Conservation (phyloP, 345 rosid genomes). For the Moricandia moricandioides region DNA sequence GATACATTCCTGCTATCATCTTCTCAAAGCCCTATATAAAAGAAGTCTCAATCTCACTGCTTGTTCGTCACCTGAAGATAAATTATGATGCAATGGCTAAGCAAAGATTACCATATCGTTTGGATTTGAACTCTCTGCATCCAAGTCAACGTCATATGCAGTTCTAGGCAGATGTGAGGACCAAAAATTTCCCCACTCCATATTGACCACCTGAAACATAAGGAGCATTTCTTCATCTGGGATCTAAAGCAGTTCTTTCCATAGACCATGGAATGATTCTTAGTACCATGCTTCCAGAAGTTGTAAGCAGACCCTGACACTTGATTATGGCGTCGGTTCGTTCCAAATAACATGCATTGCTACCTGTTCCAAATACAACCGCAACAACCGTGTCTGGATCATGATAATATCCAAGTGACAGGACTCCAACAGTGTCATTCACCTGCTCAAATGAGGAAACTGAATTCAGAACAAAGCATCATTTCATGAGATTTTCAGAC, state of each 20-base stretch:
- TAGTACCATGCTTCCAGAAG: slow-evolving; percentile 93
- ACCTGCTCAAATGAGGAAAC: slow-evolving; percentile 47
- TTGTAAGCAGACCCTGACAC: slow-evolving; percentile 80
- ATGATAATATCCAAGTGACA: slow-evolving; percentile 86
- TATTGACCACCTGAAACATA: slow-evolving; percentile 71
- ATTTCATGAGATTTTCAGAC: not conserved
- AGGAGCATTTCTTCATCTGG: not conserved
- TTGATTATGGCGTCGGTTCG: slow-evolving; percentile 85
- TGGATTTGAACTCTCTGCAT: slow-evolving; percentile 79
- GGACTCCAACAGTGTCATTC: slow-evolving; percentile 90
- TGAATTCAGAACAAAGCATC: not conserved
- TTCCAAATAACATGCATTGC: slow-evolving; percentile 93
- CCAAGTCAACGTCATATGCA: slow-evolving; percentile 79
- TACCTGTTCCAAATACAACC: slow-evolving; percentile 89
- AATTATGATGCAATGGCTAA: slow-evolving; percentile 5
- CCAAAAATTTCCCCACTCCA: slow-evolving; percentile 99
- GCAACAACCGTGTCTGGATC: slow-evolving; percentile 91
- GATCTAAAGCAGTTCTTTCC: not conserved
- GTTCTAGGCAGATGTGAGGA: slow-evolving; percentile 95
- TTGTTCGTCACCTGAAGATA: slow-evolving; percentile 1
- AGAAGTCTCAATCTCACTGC: not conserved
- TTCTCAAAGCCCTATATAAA: slow-evolving; percentile 87
- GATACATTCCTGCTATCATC: slow-evolving; percentile 96
- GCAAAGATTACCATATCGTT: slow-evolving; percentile 64
- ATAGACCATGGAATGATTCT: not conserved